Evolutionary conservation across 495 filamentous ascomycete species (phyloP).

Genomic region (Aspergillus biplanus): DNA sequence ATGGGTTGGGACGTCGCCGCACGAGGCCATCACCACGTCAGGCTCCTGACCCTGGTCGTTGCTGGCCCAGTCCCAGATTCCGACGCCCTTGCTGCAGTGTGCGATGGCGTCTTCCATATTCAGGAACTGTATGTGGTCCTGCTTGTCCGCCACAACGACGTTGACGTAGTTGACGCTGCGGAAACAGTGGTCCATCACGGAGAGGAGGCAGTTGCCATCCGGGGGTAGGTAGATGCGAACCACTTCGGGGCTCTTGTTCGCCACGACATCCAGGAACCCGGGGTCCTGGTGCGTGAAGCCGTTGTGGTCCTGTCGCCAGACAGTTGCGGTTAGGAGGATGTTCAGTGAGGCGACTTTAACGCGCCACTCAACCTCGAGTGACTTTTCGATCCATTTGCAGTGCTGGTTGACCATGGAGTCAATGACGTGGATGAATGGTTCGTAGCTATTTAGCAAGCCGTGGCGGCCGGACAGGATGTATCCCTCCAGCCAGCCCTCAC

Average conservation of each 20-base stretch:
- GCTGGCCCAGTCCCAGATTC: slow-evolving; percentile 62
- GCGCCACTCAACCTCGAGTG: slow-evolving; percentile 71
- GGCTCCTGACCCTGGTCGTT: slow-evolving; percentile 64
- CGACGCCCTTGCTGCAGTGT: slow-evolving; percentile 71
- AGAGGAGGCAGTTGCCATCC: slow-evolving; percentile 73
- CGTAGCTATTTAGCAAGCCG: slow-evolving; percentile 75
- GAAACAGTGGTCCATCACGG: slow-evolving; percentile 70
- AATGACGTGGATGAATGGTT: slow-evolving; percentile 78
- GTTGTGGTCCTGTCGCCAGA: slow-evolving; percentile 80
- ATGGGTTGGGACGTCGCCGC: slow-evolving; percentile 71
- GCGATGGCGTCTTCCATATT: slow-evolving; percentile 66
- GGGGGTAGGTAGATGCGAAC: slow-evolving; percentile 78
- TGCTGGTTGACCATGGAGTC: slow-evolving; percentile 82
- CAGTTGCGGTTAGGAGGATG: slow-evolving; percentile 73
- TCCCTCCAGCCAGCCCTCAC: slow-evolving; percentile 77
- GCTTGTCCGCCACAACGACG: slow-evolving; percentile 75
- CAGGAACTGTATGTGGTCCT: slow-evolving; percentile 73
- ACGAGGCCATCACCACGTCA: slow-evolving; percentile 70
- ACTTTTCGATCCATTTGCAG: slow-evolving; percentile 82
- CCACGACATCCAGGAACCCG: slow-evolving; percentile 73
- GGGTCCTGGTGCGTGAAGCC: slow-evolving; percentile 81
- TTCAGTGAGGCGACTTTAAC: slow-evolving; percentile 69
- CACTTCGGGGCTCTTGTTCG: slow-evolving; percentile 75
- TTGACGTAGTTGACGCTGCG: slow-evolving; percentile 74
- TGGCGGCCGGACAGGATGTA: slow-evolving; percentile 73